These are phyloP conservation scores for Ogataea neopini DNA, from an alignment of 805 yeast species.

Conservation along the genomic window DNA sequence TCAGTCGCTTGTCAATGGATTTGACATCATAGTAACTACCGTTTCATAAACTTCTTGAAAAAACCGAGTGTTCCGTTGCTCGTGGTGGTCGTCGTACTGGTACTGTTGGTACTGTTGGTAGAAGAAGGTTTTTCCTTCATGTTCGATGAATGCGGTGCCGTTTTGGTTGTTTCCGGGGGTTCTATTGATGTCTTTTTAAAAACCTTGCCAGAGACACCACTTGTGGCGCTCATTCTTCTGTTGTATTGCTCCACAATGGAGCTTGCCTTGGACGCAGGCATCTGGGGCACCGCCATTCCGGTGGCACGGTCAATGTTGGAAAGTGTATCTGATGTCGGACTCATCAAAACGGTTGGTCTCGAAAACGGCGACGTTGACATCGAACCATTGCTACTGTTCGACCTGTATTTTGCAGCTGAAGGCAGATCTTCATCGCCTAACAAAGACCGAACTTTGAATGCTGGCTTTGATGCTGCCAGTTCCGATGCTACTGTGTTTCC, in stretches of 20 bases:
- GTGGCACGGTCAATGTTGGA: constrained; percentile 16
- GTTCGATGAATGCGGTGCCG: too few relatives aligned
- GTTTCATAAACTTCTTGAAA: constrained; percentile 17
- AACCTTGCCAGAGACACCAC: neutral
- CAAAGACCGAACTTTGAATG: constrained; percentile 26
- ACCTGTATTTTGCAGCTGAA: constrained; percentile 7
- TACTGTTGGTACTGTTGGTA: too few relatives aligned
- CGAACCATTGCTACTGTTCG: constrained; percentile 17
- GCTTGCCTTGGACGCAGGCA: constrained; percentile 9
- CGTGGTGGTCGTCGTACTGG: too few relatives aligned
- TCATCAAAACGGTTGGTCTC: neutral
- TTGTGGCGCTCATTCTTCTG: constrained; percentile 29
- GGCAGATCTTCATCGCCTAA: constrained; percentile 22
- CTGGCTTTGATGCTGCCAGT: constrained; percentile 12
- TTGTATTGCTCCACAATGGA: constrained; percentile 35
- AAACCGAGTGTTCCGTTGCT: constrained; percentile 16
- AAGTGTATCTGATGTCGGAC: constrained; percentile 3
- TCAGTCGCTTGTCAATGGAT: neutral
- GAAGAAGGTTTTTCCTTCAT: too few relatives aligned
- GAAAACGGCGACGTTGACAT: constrained; percentile 7
- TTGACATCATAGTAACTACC: constrained; percentile 4
- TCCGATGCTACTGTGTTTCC: constrained; percentile 18
- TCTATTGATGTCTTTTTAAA: neutral
- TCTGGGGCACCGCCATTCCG: constrained; percentile 19
- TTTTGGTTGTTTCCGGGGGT: neutral